phyloP scores from a whole-genome alignment of 768 basidiomycete species.

The Dictyophora rubrovolvata region DNA sequence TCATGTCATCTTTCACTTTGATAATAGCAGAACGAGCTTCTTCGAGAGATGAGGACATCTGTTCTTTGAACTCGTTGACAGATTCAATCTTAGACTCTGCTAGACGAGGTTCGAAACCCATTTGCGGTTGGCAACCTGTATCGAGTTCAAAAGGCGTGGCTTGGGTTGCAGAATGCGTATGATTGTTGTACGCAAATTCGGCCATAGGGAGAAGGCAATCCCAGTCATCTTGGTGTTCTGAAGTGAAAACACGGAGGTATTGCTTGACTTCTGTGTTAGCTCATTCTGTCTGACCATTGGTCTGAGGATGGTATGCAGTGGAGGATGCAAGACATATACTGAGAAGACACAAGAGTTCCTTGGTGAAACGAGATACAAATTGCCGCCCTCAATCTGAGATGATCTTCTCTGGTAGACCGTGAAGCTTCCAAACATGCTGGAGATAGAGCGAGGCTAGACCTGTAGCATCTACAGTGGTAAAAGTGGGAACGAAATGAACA shows the following conservation, averaged over 20 bases:
- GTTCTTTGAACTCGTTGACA: background rate
- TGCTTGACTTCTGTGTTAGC: too few relatives aligned
- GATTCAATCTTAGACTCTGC: background rate
- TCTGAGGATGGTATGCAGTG: too few relatives aligned
- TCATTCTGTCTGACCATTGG: too few relatives aligned
- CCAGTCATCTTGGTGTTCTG: conserved; percentile 15
- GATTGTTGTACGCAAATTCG: conserved; percentile 25
- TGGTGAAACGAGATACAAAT: too few relatives aligned
- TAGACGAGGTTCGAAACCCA: background rate
- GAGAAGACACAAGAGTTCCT: too few relatives aligned
- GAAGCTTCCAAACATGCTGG: too few relatives aligned
- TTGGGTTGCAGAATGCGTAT: conserved; percentile 15
- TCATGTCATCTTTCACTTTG: background rate
- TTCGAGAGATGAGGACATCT: background rate
- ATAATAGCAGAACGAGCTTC: background rate
- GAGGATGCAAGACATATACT: too few relatives aligned
- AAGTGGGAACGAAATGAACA: conserved; percentile 32
- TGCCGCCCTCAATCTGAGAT: too few relatives aligned
- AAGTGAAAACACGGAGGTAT: conserved; percentile 18
- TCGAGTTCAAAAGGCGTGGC: conserved; percentile 19
- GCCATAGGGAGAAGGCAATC: conserved; percentile 21
- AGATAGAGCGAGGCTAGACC: conserved; percentile 18
- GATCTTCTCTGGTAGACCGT: too few relatives aligned
- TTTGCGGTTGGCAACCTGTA: conserved; percentile 3
- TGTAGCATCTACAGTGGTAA: conserved; percentile 18